Conservation (phyloP, 1,139 yeast species). For the Yamadazyma trypodendri region DNA sequence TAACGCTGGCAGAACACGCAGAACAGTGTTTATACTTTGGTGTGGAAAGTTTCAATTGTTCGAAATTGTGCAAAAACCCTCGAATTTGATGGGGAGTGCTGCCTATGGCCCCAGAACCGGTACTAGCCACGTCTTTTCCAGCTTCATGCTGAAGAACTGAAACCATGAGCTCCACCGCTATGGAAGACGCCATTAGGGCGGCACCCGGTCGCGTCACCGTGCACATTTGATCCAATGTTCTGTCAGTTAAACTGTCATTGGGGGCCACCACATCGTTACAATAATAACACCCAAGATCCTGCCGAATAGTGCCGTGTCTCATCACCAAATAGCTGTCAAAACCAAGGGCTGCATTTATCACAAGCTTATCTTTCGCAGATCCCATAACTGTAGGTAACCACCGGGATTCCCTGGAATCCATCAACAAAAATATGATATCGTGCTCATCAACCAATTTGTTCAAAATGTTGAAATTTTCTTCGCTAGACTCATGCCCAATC, state of each 20-base stretch:
- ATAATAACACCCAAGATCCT: slow-evolving; percentile 83
- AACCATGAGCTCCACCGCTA: slow-evolving; percentile 81
- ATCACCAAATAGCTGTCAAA: slow-evolving; percentile 90
- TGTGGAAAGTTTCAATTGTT: slow-evolving; percentile 61
- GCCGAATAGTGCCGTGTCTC: slow-evolving; percentile 70
- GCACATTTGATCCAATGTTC: slow-evolving; percentile 96
- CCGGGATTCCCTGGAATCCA: slow-evolving; percentile 93
- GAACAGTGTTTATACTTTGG: slow-evolving; percentile 78
- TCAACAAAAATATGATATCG: slow-evolving; percentile 75
- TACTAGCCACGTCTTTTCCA: slow-evolving; percentile 42
- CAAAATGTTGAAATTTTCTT: slow-evolving; percentile 50
- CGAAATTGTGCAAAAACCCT: slow-evolving; percentile 72
- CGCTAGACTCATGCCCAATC: slow-evolving; percentile 77
- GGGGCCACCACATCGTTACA: slow-evolving; percentile 98
- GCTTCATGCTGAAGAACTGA: slow-evolving; percentile 69
- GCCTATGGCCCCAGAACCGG: slow-evolving; percentile 51
- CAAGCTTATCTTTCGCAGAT: slow-evolving; percentile 62
- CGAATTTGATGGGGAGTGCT: slow-evolving; percentile 85
- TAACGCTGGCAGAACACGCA: slow-evolving; percentile 70
- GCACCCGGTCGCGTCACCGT: slow-evolving; percentile 97
- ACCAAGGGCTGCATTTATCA: slow-evolving; percentile 91
- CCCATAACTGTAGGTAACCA: slow-evolving; percentile 94
- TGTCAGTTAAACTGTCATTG: slow-evolving; percentile 73
- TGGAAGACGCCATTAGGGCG: slow-evolving; percentile 81
- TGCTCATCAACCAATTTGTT: slow-evolving; percentile 57